phyloP scores from a whole-genome alignment of 2,329 filamentous ascomycete species.

The Monilinia laxa region DNA sequence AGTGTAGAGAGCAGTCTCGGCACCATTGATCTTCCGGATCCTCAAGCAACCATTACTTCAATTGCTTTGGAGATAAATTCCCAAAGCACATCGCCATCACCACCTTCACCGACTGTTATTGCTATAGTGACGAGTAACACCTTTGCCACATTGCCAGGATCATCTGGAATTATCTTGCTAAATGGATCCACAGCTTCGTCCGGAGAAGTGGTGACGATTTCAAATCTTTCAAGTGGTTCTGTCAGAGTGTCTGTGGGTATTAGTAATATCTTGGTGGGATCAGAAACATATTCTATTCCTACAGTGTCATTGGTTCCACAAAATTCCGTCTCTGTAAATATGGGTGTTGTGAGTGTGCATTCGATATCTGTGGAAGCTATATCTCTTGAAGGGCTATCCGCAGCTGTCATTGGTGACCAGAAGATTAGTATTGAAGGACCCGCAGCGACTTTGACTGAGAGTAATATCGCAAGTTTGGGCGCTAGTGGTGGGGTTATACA shows the following conservation, averaged over 20 bases:
- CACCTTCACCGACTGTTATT: slow-evolving; percentile 18
- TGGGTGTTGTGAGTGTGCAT: neutral
- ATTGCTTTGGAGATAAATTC: neutral
- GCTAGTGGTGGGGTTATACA: slow-evolving; percentile 25
- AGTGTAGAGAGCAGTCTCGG: neutral
- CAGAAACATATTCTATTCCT: slow-evolving; percentile 11
- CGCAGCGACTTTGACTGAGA: slow-evolving; percentile 17
- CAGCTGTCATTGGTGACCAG: slow-evolving; percentile 21
- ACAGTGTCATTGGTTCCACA: neutral
- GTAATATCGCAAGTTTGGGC: slow-evolving; percentile 26
- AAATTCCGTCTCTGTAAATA: neutral
- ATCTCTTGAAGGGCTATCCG: slow-evolving; percentile 1
- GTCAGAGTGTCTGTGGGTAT: slow-evolving; percentile 24
- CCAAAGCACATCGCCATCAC: slow-evolving; percentile 17
- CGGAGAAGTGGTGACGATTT: slow-evolving; percentile 23
- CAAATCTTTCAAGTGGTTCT: neutral
- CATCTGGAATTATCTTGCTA: slow-evolving; percentile 25
- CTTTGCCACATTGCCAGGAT: slow-evolving; percentile 26
- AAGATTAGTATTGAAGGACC: slow-evolving; percentile 25
- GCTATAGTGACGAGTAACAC: slow-evolving; percentile 25
- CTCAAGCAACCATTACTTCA: neutral
- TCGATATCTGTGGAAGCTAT: neutral
- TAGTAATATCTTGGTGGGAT: slow-evolving; percentile 17
- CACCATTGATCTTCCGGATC: neutral
- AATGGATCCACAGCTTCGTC: slow-evolving; percentile 25